Evolutionary conservation across 495 filamentous ascomycete species (phyloP), one percentile per base, ranked within the genome.

Genomic region (Neurospora sp.): DNA sequence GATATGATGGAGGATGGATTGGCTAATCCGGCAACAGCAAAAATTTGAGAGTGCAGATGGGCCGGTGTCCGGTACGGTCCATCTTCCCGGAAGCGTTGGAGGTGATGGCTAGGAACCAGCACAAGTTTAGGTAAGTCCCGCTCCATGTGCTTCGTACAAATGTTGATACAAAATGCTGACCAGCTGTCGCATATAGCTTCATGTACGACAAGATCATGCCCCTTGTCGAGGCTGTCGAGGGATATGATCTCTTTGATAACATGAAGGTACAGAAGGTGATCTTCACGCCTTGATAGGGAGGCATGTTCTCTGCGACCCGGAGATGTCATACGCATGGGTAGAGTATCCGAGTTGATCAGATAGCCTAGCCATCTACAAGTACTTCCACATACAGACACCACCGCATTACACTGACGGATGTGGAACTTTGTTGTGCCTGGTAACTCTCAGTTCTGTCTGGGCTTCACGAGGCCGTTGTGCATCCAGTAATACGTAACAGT

Each of bases 201-300:
- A 96, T 98, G 93, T 89, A 91, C 9, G 93, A 97, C 73, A 94
- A 94, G 78, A 91, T 97, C 77, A 97, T 98, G 93, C 92, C 93
- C 27, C 85, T 98, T 53, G 87, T 88, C 4, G 84, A 93, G 73
- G 96, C 94, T 3, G 90, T 94, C 16, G 92, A 94, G 79, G 96
- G 91, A 10, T 98, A 97, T 82, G 91, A 96, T 48, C 80, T 98
- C 27, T 98, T 97, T 83, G 92, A 98, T 77, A 89, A 90, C 74
- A 94, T 95, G 93, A 90, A 96, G 83, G 93, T 89, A 71, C 94
- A 97, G 77, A 99, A 99, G 86, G 91, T 93, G 9, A 84, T 90
- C 44, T 90, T 90, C 75, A 79, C 78, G 74, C 83, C 84, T 0
- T 81, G 75, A 78, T 18, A 16, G 6, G 3, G 53, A 16, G 27